phyloP scores from a whole-genome alignment of 495 filamentous ascomycete genomes.

The Aspergillus bridgeri region DNA sequence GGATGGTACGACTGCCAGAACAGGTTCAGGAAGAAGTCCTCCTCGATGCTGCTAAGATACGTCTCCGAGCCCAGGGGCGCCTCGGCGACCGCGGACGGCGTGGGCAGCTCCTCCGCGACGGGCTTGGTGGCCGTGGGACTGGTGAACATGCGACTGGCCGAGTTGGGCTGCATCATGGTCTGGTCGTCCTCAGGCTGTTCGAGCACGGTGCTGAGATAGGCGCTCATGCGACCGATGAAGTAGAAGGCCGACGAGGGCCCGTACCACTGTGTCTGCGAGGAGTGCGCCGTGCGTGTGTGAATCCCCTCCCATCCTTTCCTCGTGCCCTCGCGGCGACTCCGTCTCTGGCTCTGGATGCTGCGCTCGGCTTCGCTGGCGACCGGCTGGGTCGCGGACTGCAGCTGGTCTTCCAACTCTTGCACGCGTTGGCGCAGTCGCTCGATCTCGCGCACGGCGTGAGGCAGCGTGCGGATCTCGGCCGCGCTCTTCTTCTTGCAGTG shows the following conservation, averaged over 20 bases:
- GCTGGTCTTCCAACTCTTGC: constrained; percentile 37
- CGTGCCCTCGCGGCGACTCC: neutral
- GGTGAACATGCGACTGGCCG: constrained; percentile 7
- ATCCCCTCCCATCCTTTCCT: constrained; percentile 22
- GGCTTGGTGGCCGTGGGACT: neutral
- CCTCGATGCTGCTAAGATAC: constrained; percentile 24
- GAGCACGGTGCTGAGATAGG: constrained; percentile 12
- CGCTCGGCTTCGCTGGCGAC: neutral
- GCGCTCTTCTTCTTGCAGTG: constrained; percentile 33
- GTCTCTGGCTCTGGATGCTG: neutral
- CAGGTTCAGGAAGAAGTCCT: constrained; percentile 46
- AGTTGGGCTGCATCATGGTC: constrained; percentile 10
- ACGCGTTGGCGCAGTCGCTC: constrained; percentile 35
- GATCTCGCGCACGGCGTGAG: constrained; percentile 39
- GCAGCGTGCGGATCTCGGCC: constrained; percentile 9
- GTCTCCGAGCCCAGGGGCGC: constrained; percentile 5
- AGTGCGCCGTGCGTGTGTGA: constrained; percentile 16
- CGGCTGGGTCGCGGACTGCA: constrained; percentile 16
- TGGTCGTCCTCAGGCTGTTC: constrained; percentile 8
- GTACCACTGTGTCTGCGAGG: constrained; percentile 24
- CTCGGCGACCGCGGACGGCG: neutral
- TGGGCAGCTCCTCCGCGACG: neutral
- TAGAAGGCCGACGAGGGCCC: constrained; percentile 30
- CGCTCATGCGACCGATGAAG: constrained; percentile 29
- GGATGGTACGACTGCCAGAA: constrained; percentile 50